phyloP scores from a whole-genome alignment of 805 yeast species.

The Kuraishia molischiana region DNA sequence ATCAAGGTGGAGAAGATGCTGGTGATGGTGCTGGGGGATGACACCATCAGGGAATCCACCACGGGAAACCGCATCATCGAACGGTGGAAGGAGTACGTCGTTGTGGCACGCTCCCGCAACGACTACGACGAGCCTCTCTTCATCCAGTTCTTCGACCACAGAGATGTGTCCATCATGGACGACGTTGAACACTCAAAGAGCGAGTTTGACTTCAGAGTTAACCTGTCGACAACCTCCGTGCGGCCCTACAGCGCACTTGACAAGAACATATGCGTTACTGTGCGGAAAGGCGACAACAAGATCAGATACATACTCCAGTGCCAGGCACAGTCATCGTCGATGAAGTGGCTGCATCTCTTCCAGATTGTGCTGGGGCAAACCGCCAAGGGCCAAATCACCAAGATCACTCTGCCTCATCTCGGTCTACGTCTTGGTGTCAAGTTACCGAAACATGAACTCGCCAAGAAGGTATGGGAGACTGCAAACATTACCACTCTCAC shows the following conservation, averaged over 20 bases:
- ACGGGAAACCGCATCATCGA: slow-evolving; percentile 46
- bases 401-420: slow-evolving; percentile 24
- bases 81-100: slow-evolving; percentile 73
- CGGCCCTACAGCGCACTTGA: slow-evolving; percentile 59
- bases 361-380: slow-evolving; percentile 31
- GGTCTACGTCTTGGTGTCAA: slow-evolving; percentile 32
- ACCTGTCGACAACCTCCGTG: slow-evolving; percentile 19
- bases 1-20: slow-evolving; percentile 61
- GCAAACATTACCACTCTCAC: slow-evolving; percentile 22
- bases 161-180: slow-evolving; percentile 20
- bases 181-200: neutral
- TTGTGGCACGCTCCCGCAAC: slow-evolving; percentile 61
- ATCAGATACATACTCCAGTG: slow-evolving; percentile 42
- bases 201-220: slow-evolving; percentile 5
- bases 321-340: slow-evolving; percentile 40
- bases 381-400: slow-evolving; percentile 14
- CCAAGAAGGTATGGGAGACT: slow-evolving; percentile 5
- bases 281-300: slow-evolving; percentile 6
- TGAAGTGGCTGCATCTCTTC: slow-evolving; percentile 57
- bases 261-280: slow-evolving; percentile 50
- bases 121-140: slow-evolving; percentile 38
- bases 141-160: slow-evolving; percentile 50
- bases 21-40: slow-evolving; percentile 34
- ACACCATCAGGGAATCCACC: slow-evolving; percentile 24
- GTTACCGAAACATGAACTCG: slow-evolving; percentile 27